Conservation (phyloP, 495 filamentous ascomycete genomes). For the Chaetomium fimeti region DNA sequence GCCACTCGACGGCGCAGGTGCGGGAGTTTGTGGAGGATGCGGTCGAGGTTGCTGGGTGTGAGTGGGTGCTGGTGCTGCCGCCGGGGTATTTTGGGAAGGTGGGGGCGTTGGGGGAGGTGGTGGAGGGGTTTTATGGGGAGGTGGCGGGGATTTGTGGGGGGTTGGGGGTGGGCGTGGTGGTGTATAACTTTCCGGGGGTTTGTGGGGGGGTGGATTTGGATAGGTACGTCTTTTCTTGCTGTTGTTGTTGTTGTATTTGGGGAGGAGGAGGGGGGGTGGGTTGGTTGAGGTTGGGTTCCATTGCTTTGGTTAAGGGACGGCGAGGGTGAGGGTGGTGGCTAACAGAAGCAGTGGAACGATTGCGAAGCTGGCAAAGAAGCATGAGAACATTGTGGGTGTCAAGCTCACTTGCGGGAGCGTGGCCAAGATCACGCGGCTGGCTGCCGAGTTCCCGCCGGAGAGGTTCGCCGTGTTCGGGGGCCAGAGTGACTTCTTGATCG, state of each 20-base stretch:
- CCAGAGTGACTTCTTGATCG: constrained; percentile 68
- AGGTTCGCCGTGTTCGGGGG: constrained; percentile 67
- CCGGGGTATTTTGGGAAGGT: constrained; percentile 59
- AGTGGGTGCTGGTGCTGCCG: constrained; percentile 62
- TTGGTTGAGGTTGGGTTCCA: neutral
- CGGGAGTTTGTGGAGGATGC: constrained; percentile 60
- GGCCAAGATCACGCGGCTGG: constrained; percentile 55
- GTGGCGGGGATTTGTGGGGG: constrained; percentile 43
- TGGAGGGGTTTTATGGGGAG: constrained; percentile 60
- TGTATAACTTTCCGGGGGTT: constrained; percentile 73
- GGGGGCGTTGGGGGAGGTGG: constrained; percentile 52
- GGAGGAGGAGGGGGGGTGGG: no score
- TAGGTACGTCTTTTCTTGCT: constrained; percentile 6
- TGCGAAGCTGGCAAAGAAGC: constrained; percentile 48
- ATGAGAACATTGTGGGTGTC: constrained; percentile 56
- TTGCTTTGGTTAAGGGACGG: neutral
- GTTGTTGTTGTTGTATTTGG: neutral
- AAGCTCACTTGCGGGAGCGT: constrained; percentile 71
- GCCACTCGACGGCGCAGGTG: constrained; percentile 64
- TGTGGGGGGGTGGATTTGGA: constrained; percentile 71
- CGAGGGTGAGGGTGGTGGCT: neutral
- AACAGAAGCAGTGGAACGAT: constrained; percentile 52
- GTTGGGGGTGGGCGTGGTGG: constrained; percentile 56
- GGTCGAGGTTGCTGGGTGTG: constrained; percentile 47
- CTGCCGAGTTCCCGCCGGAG: constrained; percentile 53